Evolutionary conservation across 2,329 filamentous ascomycete genomes (phyloP).

Genomic region (Pestalotiopsis sp.): DNA sequence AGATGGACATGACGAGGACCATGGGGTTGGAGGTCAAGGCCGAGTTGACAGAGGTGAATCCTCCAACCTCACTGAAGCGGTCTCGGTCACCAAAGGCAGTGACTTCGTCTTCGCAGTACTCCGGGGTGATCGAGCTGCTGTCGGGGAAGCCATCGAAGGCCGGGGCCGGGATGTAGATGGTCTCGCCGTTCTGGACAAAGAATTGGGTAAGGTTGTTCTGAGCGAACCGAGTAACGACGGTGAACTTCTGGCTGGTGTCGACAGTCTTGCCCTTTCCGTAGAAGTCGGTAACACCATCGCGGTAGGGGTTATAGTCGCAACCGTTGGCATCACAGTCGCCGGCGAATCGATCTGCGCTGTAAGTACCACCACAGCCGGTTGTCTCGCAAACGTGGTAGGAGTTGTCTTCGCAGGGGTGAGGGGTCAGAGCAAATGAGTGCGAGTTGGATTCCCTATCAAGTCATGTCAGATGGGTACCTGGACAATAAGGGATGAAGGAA

Average conservation of each 20-base stretch:
- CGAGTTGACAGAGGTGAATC: constrained; percentile 52
- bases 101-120: constrained; percentile 17
- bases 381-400: constrained; percentile 51
- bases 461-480: background rate
- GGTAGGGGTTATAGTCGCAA: constrained; percentile 70
- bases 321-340: constrained; percentile 67
- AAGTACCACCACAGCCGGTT: constrained; percentile 50
- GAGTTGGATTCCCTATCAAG: constrained; percentile 55
- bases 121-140: constrained; percentile 10
- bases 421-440: constrained; percentile 62
- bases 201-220: constrained; percentile 52
- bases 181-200: constrained; percentile 62
- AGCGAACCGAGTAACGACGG: constrained; percentile 60
- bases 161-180: constrained; percentile 27
- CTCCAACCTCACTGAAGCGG: constrained; percentile 55
- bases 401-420: constrained; percentile 58
- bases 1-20: constrained; percentile 64
- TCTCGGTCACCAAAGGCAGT: constrained; percentile 52
- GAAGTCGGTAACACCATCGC: constrained; percentile 62
- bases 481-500: background rate
- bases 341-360: constrained; percentile 52
- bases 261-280: constrained; percentile 54
- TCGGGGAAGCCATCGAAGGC: constrained; percentile 12
- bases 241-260: constrained; percentile 12
- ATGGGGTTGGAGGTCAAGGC: constrained; percentile 54